Base-by-base conservation (phyloP, 257 asterid genomes). In the Perilla frutescens region DNA sequence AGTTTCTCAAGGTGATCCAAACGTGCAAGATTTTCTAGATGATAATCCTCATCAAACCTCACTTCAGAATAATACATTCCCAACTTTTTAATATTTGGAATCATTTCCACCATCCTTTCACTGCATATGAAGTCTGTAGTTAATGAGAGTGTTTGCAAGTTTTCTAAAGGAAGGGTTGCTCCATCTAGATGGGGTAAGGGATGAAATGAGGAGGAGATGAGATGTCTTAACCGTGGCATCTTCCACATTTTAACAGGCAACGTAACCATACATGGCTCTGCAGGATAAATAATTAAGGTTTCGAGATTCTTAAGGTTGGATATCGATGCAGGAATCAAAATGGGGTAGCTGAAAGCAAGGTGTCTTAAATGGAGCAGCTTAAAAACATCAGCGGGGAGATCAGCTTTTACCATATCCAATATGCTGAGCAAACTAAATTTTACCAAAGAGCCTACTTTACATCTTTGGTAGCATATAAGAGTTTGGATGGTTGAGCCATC, bases 31-130 rank as follows among this genome's bases (percentile, higher is more conserved):
- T 72, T 62, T 40, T 62, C 4, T 4, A 72, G 64, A 4, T 40
- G 70, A 54, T 26, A 53, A 4, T 9, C 0, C 1, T 8, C 10
- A 1, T 8, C 8, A 3, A 4, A 31, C 4, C 0, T 49, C 1
- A 11, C 4, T 36, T 10, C 14, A 2, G 0, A 7, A 32, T 11
- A 57, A 4, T n/a, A 6, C 6, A 43, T 31, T 7, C 20, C 37
- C 7, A 70, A 8, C 47, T 70, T 57, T 3, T 57, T 70, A 6
- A 70, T 10, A 9, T 31, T 43, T 2, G 75, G 75, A 70, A 57
- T 43, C 75, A 48, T 31, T 31, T 7, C 12, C 58, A 70, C 1
- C 1, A 70, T n/a, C 32, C 1, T 31, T 70, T 57, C 3, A 14
- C 7, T 57, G 0, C 57, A 57, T 4, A 7, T 11, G 5, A 70